Evolutionary conservation across 176 grass and related monocot species (phyloP).

Genomic region (Calamus simplicifolius): DNA sequence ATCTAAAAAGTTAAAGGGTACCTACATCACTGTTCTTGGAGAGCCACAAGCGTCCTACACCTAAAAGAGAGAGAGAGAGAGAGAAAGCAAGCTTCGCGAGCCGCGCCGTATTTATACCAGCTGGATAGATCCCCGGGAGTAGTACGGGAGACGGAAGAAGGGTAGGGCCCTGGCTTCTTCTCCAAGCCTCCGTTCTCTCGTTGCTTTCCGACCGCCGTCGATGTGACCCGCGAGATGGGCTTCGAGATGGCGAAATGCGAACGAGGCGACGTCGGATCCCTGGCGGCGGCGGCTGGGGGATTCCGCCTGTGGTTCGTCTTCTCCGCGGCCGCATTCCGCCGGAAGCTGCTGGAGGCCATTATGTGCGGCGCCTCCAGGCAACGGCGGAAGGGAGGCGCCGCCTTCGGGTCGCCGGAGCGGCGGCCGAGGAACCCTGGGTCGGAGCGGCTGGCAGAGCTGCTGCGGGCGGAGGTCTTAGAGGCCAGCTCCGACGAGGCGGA

Average conservation of each 20-base stretch:
- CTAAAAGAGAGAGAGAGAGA: too few species aligned
- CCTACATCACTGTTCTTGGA: too few species aligned
- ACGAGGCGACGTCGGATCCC: neutral
- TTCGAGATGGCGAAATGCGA: conserved; percentile 3
- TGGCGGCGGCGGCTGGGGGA: neutral
- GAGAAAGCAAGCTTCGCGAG: too few species aligned
- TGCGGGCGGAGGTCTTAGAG: neutral
- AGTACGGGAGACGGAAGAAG: too few species aligned
- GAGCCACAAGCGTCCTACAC: too few species aligned
- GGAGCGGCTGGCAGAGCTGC: conserved; percentile 7
- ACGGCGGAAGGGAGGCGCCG: neutral
- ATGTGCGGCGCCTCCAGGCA: neutral
- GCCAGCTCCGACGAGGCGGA: neutral
- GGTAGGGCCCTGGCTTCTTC: too few species aligned
- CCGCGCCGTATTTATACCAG: too few species aligned
- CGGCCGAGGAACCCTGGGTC: neutral
- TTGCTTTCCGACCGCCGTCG: too few species aligned
- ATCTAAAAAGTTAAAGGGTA: too few species aligned
- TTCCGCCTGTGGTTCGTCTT: conserved; percentile 1
- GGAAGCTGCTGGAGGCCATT: conserved; percentile 1
- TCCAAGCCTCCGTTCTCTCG: too few species aligned
- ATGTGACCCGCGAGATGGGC: too few species aligned
- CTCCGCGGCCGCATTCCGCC: neutral
- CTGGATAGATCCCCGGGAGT: too few species aligned
- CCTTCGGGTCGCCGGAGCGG: neutral